phyloP scores from a whole-genome alignment of 2,329 filamentous ascomycete species.

The Tolypocladium ophioglossoides region DNA sequence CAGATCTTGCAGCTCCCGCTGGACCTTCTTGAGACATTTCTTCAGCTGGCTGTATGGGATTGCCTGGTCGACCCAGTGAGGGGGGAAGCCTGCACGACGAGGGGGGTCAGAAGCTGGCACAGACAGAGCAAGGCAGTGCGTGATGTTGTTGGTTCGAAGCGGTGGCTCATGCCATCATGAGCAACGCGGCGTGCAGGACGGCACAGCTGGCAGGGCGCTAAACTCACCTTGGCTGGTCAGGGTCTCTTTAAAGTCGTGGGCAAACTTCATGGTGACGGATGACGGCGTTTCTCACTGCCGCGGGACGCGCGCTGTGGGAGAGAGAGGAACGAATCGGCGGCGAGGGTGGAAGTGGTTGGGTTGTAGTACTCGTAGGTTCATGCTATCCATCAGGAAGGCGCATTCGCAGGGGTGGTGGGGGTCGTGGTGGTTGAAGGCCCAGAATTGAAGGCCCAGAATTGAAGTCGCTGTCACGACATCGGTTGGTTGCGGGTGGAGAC shows the following conservation, averaged over 20 bases:
- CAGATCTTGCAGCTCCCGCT: constrained; percentile 56
- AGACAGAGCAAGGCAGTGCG: background rate
- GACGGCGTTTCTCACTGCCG: background rate
- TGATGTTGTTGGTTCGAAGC: background rate
- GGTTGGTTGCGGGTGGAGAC: too few species aligned
- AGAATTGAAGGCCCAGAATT: background rate
- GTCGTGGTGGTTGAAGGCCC: background rate
- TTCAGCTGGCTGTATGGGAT: constrained; percentile 80
- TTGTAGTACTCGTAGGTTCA: too few species aligned
- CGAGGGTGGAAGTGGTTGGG: background rate
- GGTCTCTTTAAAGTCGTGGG: constrained; percentile 61
- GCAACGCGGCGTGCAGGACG: background rate
- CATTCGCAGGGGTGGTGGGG: background rate
- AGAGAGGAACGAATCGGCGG: background rate
- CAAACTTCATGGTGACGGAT: constrained; percentile 65
- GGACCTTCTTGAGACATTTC: constrained; percentile 77
- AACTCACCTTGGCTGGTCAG: constrained; percentile 49
- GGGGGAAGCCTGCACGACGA: constrained; percentile 49
- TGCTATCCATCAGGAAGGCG: background rate
- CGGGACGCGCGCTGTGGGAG: background rate
- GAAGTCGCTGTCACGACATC: too few species aligned
- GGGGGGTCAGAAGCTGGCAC: background rate
- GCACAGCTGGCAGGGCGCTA: background rate
- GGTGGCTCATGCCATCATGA: background rate
- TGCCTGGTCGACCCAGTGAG: constrained; percentile 60